Conservation (phyloP, 148 eudicot genomes). For the Rhododendron molle region DNA sequence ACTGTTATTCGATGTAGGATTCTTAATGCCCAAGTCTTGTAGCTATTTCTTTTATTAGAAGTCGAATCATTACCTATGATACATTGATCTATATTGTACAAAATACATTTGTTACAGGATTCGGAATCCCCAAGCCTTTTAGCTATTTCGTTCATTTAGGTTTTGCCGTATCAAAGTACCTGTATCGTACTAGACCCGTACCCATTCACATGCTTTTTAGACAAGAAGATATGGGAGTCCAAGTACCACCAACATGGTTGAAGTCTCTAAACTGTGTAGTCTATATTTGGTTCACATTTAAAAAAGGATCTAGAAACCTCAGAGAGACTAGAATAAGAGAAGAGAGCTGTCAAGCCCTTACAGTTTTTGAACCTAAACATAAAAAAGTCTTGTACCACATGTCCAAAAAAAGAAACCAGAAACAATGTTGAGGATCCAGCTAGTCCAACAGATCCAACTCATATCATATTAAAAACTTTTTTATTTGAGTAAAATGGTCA, state of each 20-base stretch:
- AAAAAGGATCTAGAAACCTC: neutral
- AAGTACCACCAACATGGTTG: neutral
- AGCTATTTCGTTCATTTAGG: neutral
- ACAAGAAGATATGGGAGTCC: neutral
- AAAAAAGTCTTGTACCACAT: neutral
- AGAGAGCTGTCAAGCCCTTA: neutral
- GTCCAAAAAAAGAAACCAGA: neutral
- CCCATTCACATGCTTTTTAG: neutral
- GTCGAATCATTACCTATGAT: neutral
- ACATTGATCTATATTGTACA: neutral
- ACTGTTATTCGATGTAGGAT: neutral
- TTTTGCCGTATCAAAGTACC: neutral
- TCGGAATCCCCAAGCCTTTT: neutral
- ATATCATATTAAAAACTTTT: neutral
- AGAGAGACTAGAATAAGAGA: neutral
- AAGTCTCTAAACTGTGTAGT: neutral
- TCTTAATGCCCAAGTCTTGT: neutral
- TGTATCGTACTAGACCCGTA: neutral
- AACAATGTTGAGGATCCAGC: neutral
- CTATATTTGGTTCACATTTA: neutral
- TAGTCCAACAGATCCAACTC: neutral
- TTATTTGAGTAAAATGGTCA: neutral
- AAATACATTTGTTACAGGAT: neutral
- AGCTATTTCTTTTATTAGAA: neutral
- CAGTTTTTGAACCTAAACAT: neutral